Evolutionary conservation across 129 eudicot genomes (phyloP).

Genomic region (Chrysanthemum makinoi): DNA sequence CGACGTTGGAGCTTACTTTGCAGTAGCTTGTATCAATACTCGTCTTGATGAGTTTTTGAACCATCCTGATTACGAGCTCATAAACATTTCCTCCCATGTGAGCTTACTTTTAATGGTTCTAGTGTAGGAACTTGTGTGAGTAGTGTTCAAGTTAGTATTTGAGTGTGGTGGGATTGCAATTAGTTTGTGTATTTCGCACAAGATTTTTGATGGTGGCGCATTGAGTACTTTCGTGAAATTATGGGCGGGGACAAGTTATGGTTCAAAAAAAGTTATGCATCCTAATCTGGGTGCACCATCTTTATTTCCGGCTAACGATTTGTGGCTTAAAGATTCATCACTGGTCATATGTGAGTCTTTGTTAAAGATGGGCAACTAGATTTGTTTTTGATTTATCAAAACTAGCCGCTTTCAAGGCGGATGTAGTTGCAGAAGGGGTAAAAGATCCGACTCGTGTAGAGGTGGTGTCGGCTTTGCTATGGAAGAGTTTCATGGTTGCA

Average conservation of each 20-base stretch:
- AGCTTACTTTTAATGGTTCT: slow-evolving; percentile 22
- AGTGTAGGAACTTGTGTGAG: slow-evolving; percentile 34
- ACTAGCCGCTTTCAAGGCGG: slow-evolving; percentile 34
- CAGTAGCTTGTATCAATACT: slow-evolving; percentile 32
- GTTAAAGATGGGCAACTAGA: slow-evolving; percentile 59
- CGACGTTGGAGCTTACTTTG: slow-evolving; percentile 58
- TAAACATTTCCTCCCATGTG: slow-evolving; percentile 52
- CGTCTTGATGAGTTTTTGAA: slow-evolving; percentile 37
- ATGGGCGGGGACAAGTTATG: slow-evolving; percentile 42
- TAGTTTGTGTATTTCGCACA: slow-evolving; percentile 64
- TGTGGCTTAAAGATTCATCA: slow-evolving; percentile 55
- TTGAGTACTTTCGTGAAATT: slow-evolving; percentile 41
- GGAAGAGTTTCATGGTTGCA: slow-evolving; percentile 41
- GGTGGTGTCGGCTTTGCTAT: slow-evolving; percentile 50
- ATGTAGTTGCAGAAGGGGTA: neutral
- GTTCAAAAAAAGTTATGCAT: slow-evolving; percentile 6
- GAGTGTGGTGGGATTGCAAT: slow-evolving; percentile 68
- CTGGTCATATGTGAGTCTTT: slow-evolving; percentile 56
- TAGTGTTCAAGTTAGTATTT: slow-evolving; percentile 48
- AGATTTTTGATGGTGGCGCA: slow-evolving; percentile 61
- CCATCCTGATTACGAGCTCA: slow-evolving; percentile 27
- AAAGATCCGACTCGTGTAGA: slow-evolving; percentile 45
- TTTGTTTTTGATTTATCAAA: slow-evolving; percentile 47
- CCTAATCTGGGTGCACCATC: slow-evolving; percentile 45
- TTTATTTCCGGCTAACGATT: slow-evolving; percentile 51